These are phyloP conservation scores for Cryphonectria japonica DNA, from an alignment of 2,329 filamentous ascomycete genomes.

Conservation along the genomic window DNA sequence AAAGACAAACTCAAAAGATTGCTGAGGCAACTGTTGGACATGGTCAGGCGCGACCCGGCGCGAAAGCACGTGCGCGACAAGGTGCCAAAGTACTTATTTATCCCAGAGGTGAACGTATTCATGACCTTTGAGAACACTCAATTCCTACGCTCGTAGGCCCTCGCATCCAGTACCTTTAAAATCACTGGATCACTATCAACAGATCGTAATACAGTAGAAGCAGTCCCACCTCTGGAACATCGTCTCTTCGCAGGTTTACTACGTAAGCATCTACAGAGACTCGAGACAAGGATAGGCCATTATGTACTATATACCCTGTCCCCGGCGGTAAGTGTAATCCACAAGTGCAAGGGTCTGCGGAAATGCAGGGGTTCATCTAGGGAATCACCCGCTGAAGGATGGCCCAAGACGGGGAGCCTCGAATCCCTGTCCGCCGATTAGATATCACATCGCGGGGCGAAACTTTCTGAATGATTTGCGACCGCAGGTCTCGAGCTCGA, in stretches of 20 bases:
- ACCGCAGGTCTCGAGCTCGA: not conserved
- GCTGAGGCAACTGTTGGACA: not conserved
- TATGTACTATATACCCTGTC: not conserved
- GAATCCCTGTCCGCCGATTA: conserved; percentile 16
- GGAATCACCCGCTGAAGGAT: not conserved
- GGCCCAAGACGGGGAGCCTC: not conserved
- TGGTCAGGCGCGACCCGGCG: conserved; percentile 7
- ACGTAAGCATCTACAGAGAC: not conserved
- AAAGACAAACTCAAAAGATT: not conserved
- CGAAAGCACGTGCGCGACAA: not conserved
- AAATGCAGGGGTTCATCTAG: not conserved
- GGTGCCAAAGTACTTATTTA: not conserved
- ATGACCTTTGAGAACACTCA: not conserved
- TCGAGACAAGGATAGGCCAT: not conserved
- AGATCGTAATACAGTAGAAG: not conserved
- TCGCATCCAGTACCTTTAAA: not conserved
- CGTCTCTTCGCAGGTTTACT: not conserved
- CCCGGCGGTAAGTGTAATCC: not conserved
- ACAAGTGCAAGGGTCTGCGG: conserved; percentile 2
- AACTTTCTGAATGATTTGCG: conserved; percentile 15
- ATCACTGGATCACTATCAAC: not conserved
- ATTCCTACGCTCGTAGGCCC: not conserved
- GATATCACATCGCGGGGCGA: conserved; percentile 25
- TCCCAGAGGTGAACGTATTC: not conserved
- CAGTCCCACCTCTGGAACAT: not conserved